Evolutionary conservation across 2,329 filamentous ascomycete genomes (phyloP), one percentile per base, ranked within the genome.

Genomic region (Colletotrichum tropicale): DNA sequence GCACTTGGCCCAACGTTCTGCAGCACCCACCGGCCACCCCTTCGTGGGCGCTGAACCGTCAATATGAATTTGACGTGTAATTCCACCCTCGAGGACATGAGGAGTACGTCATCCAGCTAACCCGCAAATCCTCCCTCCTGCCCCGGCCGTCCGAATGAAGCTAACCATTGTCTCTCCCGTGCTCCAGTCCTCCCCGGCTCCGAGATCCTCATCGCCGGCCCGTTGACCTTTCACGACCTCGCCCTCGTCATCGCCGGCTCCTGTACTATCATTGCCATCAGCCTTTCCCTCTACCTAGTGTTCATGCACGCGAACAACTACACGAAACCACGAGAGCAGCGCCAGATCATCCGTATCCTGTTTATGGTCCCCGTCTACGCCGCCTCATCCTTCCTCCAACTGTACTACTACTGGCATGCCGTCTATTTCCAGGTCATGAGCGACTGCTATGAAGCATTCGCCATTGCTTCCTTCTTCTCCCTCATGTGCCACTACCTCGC

Each of bases 361-460:
- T 93, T 96, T 83, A 96, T 98, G 94, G 91, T 98, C 66, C 95
- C 95, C 52, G 88, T 98, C 76, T 98, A 98, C 84, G 89, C 93
- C 66, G 87, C 92, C 52, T 93, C 95, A 24, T 93, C 94, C 38
- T 94, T 94, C 81, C 89, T 96, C 48, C 93, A 92, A 75, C 91
- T 95, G 79, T 88, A 90, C 78, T 96, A 91, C 86, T 96, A 97
- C 87, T 91, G 89, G 82, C 91, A 96, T 80, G 92, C 93, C 65
- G 91, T 97, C 72, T 98, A 98, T 86, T 97, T 94, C 83, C 90
- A 95, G 81, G 93, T 97, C 68, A 87, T 96, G 58, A 92, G 94
- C 80, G 94, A 97, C 83, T 96, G 94, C 85, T 98, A 98, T 84
- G 95, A 98, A 86, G 95, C 95, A 13, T 96, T 98, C 80, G 94